Evolutionary conservation across 345 rosid species (phyloP).

Genomic region (Salix koriyanagi): DNA sequence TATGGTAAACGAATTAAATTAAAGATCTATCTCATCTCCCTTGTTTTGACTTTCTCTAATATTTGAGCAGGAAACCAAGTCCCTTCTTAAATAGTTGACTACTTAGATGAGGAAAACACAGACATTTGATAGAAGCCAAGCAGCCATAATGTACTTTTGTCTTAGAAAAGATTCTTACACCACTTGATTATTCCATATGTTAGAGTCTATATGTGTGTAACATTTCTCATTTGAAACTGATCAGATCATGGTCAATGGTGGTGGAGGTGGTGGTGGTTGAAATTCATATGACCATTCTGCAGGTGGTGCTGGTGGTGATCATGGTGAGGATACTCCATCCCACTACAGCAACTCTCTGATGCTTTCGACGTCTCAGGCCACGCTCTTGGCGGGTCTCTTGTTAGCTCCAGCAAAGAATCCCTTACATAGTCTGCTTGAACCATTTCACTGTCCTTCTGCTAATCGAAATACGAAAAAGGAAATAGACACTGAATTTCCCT

Average conservation of each 20-base stretch:
- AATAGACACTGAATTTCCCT: not conserved
- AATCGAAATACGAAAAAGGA: not conserved
- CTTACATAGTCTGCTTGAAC: constrained; percentile 73
- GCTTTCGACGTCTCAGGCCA: constrained; percentile 51
- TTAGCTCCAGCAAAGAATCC: constrained; percentile 73
- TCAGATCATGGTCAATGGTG: constrained; percentile 1
- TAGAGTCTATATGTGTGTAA: not conserved
- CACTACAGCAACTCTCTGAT: constrained; percentile 31
- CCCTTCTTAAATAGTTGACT: too few relatives aligned
- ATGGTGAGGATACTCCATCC: constrained; percentile 37
- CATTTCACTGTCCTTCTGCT: constrained; percentile 69
- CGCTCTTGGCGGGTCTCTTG: constrained; percentile 45
- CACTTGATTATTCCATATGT: too few relatives aligned
- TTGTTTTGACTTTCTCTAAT: too few relatives aligned
- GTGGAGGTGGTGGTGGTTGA: constrained; percentile 39
- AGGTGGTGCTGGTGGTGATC: constrained; percentile 23
- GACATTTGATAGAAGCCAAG: too few relatives aligned
- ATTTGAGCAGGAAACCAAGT: too few relatives aligned
- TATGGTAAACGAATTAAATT: not conserved
- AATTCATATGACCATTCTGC: constrained; percentile 15
- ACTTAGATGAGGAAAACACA: too few relatives aligned
- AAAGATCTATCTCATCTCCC: too few relatives aligned
- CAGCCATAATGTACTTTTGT: too few relatives aligned
- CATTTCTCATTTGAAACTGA: not conserved
- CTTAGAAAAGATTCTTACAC: too few relatives aligned